These are phyloP conservation scores for Floccularia luteovirens DNA, from an alignment of 768 basidiomycete species.

Conservation along the genomic window DNA sequence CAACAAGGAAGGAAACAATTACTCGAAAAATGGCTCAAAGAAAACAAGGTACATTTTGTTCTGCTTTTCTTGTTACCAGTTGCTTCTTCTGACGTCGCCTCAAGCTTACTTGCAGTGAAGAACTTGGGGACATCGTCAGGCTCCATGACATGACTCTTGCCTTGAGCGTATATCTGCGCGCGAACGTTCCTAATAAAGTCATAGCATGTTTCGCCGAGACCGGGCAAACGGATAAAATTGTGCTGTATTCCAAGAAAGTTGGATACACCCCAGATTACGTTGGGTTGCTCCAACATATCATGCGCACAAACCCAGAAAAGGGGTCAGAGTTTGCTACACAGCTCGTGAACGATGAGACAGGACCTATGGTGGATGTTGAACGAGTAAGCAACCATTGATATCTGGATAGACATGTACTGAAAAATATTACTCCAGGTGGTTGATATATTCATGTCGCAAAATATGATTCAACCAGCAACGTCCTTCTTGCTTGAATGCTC, in stretches of 20 bases:
- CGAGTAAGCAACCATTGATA: constrained; percentile 41
- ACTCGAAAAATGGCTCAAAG: constrained; percentile 98
- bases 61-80: constrained; percentile 1
- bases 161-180: constrained; percentile 93
- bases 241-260: constrained; percentile 96
- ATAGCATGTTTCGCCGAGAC: constrained; percentile 99
- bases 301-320: constrained; percentile 94
- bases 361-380: constrained; percentile 90
- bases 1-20: constrained; percentile 95
- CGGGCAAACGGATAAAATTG: constrained; percentile 97
- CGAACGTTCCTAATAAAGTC: constrained; percentile 97
- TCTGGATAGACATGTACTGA: neutral
- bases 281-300: constrained; percentile 88
- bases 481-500: constrained; percentile 94
- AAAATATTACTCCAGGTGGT: constrained; percentile 51
- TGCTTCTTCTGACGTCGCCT: constrained; percentile 2
- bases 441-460: constrained; percentile 99
- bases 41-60: constrained; percentile 74
- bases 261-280: constrained; percentile 91
- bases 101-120: constrained; percentile 96
- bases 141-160: constrained; percentile 95
- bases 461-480: constrained; percentile 99
- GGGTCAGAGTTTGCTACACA: constrained; percentile 97
- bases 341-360: constrained; percentile 88
- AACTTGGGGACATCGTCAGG: constrained; percentile 95